Percentiles rank a stretch among this genome's conserved stretches.
Evolutionary conservation across 208 protist species (phyloP).

Genomic region (Acanthamoeba sp.): DNA sequence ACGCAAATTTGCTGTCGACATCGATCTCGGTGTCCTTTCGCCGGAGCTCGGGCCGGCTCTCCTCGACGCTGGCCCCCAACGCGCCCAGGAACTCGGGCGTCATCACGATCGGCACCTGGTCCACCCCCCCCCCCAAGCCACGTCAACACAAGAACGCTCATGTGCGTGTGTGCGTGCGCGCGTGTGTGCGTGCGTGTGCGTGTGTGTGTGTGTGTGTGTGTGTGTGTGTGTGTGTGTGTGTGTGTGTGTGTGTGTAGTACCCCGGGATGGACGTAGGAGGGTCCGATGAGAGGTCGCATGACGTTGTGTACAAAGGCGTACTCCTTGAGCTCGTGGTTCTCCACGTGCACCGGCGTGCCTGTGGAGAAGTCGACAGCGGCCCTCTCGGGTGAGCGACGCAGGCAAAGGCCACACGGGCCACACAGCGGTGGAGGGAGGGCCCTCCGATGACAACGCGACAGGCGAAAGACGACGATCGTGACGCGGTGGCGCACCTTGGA

Average conservation of each 20-base stretch:
- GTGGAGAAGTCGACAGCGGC: not conserved
- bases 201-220: not conserved
- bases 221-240: not conserved
- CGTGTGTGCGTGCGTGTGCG: not conserved
- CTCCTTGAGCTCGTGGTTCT: conserved; percentile 75
- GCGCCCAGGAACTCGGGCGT: not conserved
- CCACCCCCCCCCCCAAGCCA: no score
- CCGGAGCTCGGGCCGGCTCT: conserved; percentile 23
- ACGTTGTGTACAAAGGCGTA: conserved; percentile 71
- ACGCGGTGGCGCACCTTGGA: conserved; percentile 54
- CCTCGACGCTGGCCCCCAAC: not conserved
- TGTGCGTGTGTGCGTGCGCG: not conserved
- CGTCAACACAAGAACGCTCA: not conserved
- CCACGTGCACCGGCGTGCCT: conserved; percentile 63
- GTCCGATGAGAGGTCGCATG: conserved; percentile 58
- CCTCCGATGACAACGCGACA: no score
- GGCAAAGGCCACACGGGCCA: no score
- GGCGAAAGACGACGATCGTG: no score
- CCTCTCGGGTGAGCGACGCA: no score
- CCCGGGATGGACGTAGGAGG: conserved; percentile 56
- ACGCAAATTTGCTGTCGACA: conserved; percentile 49
- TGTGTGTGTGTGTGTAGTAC: not conserved
- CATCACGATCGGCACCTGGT: conserved; percentile 69
- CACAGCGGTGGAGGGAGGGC: no score
- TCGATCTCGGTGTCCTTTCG: conserved; percentile 55